Evolutionary conservation across 371 early-diverging fungal genomes (phyloP), one percentile per base, ranked within the genome.

Genomic region (Mucor racemosus): DNA sequence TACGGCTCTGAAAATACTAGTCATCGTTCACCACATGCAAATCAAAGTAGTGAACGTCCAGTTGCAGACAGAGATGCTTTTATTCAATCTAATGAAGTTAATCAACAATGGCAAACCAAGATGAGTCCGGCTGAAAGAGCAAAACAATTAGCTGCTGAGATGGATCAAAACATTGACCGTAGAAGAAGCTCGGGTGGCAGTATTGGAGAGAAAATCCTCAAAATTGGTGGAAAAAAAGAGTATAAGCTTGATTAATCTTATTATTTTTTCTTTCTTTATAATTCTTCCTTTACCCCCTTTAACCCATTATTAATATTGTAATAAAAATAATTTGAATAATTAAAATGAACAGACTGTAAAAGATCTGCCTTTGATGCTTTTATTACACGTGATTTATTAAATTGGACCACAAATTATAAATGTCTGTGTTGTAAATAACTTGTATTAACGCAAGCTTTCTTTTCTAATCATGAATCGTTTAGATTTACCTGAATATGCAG

Each of bases 401-500:
- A 44, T n/a, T 26, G 26, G 38, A 2, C 11, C 1, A 10, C 13
- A 1, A 21, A 7, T 50, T 14, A 14, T 53, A 13, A 53, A 26
- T 31, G 31, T 53, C 53, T 53, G 53, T 53, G 53, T 53, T 31
- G 53, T 14, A 53, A 41, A 26, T 14, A 21, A 50, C 26, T 14
- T 53, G 11, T 0, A 26, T 26, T 26, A 26, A 26, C 26, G 26
- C 31, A 53, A 11, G 38, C 38, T 38, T 38, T 38, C 11, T 10
- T 41, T 10, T 41, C 42, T 41, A 53, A 26, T 41, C 42, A 72
- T 72, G 73, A 68, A 68, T 42, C 56, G 69, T 5, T 19, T 55
- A 8, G 69, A 73, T 42, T 46, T 74, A 59, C 82, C 76, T 44
- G 83, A 83, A 57, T 83, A 78, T 62, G 83, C 79, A n/a, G 83